Evolutionary conservation across 2,329 filamentous ascomycete species (phyloP).

Genomic region (Colletotrichum endophyticum): DNA sequence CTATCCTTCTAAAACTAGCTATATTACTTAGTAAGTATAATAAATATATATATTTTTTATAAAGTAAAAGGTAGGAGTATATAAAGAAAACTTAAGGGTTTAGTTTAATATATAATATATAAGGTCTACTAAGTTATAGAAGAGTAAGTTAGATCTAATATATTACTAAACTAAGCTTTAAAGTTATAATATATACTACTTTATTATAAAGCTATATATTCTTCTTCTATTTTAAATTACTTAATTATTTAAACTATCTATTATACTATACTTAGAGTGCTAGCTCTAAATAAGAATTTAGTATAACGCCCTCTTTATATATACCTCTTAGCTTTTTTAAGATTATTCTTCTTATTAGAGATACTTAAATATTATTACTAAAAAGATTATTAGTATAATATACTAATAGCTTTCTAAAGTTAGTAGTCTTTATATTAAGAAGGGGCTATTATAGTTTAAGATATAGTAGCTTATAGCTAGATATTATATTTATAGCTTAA

Average conservation of each 20-base stretch:
- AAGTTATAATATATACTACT: not conserved
- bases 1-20: too few species aligned
- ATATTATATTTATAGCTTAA: not conserved
- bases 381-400: not conserved
- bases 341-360: not conserved
- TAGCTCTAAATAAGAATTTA: not conserved
- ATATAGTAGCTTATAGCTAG: not conserved
- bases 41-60: too few species aligned
- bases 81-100: too few species aligned
- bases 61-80: too few species aligned
- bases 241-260: not conserved
- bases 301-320: not conserved
- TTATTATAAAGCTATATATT: not conserved
- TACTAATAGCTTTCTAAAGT: not conserved
- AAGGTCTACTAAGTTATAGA: too few species aligned
- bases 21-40: too few species aligned
- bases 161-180: not conserved
- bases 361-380: not conserved
- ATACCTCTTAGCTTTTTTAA: not conserved
- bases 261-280: accelerated
- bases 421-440: not conserved
- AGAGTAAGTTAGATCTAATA: too few species aligned
- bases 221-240: accelerated
- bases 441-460: not conserved
- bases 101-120: too few species aligned